A percentile compares a stretch with the other conserved stretches of the same genome.
Evolutionary conservation across 108 stramenopile species (phyloP).

Genomic region (Pseudonitzschia pungens): DNA sequence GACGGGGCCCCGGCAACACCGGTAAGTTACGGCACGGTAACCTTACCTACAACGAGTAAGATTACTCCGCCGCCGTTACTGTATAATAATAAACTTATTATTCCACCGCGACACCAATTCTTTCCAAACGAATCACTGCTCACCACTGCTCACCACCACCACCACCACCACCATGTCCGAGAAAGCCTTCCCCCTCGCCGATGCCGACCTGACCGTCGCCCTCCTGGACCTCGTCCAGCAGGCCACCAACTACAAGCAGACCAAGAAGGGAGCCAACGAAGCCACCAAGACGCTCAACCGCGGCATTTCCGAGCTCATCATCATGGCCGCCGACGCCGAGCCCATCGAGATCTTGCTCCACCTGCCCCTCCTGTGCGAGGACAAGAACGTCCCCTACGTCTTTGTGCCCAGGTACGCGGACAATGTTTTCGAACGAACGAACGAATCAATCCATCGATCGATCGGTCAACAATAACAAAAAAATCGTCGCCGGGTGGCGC

Average conservation of each 20-base stretch:
- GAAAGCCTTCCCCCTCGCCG: conserved; percentile 98
- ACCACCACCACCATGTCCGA: conserved; percentile 65
- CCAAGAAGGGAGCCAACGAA: conserved; percentile 99
- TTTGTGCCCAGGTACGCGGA: conserved; percentile 96
- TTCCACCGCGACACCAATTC: too few relatives aligned
- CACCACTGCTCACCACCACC: too few relatives aligned
- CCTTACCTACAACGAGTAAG: too few relatives aligned
- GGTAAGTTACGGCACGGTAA: too few relatives aligned
- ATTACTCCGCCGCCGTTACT: too few relatives aligned
- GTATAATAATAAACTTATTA: too few relatives aligned
- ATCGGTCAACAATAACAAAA: too few relatives aligned
- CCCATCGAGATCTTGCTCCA: conserved; percentile 99
- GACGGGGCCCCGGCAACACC: too few relatives aligned
- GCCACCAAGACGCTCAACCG: conserved; percentile 99
- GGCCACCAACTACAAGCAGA: conserved; percentile 92
- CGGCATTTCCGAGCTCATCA: conserved; percentile 97
- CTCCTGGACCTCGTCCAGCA: conserved; percentile 98
- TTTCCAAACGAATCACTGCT: too few relatives aligned
- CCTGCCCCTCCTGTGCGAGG: conserved; percentile 98
- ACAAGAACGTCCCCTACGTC: conserved; percentile 99
- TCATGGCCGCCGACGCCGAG: conserved; percentile 99
- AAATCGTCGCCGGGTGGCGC: too few relatives aligned
- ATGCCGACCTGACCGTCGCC: conserved; percentile 96
- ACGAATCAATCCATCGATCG: too few relatives aligned
- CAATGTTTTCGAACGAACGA: neutral